phyloP scores from a whole-genome alignment of 352 stramenopile genomes.

The Blastocystis sp. region DNA sequence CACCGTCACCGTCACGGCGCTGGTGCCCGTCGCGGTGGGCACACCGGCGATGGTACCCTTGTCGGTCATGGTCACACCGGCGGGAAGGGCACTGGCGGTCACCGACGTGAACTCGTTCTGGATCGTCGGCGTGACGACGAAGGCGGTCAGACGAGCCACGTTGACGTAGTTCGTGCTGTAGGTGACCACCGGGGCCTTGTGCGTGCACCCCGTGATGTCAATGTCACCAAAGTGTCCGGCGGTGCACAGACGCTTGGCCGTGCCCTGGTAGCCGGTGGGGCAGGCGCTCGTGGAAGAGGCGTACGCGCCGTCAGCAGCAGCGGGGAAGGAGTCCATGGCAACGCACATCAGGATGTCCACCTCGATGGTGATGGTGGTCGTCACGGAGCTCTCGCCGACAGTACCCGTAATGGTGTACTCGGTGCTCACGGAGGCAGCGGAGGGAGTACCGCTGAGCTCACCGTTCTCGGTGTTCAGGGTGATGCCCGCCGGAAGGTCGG shows the following conservation, averaged over 20 bases:
- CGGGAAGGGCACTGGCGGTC: neutral
- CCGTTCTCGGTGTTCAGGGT: slow-evolving; percentile 2
- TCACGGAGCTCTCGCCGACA: slow-evolving; percentile 1
- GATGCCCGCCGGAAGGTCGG: slow-evolving; percentile 8
- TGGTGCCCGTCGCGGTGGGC: neutral
- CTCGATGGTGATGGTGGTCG: slow-evolving; percentile 30
- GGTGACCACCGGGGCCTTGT: neutral
- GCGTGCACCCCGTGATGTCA: neutral
- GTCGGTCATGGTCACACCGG: slow-evolving; percentile 2
- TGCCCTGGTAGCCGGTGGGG: slow-evolving; percentile 20
- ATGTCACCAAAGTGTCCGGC: neutral
- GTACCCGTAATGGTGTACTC: slow-evolving; percentile 17
- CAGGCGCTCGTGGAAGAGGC: slow-evolving; percentile 6
- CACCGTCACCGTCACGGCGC: neutral
- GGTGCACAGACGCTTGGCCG: neutral
- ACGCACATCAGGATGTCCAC: neutral
- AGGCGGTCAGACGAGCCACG: neutral
- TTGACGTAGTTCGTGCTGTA: slow-evolving; percentile 1
- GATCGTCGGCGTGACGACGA: slow-evolving; percentile 16
- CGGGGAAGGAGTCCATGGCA: neutral
- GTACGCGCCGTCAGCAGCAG: neutral
- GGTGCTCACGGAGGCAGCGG: neutral
- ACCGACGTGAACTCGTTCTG: slow-evolving; percentile 2
- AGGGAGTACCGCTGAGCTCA: slow-evolving; percentile 34
- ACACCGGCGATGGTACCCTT: slow-evolving; percentile 42